A percentile compares a stretch with the other conserved stretches of the same genome.
phyloP scores from a whole-genome alignment of 352 stramenopile genomes.

The Globisporangium barbulae region DNA sequence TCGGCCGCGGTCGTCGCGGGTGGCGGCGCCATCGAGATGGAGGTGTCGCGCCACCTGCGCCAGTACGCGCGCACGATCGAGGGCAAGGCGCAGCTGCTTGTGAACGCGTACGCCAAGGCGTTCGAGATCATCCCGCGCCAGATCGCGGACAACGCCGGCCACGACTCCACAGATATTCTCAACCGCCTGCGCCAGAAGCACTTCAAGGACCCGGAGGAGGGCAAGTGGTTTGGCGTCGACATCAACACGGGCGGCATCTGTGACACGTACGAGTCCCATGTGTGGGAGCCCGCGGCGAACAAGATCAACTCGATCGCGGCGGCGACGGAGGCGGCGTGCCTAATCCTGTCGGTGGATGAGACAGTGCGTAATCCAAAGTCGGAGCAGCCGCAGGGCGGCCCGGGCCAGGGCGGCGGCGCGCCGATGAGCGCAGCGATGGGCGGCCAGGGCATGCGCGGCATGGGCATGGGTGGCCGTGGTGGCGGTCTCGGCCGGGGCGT shows the following conservation, averaged over 20 bases:
- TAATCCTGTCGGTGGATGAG: conserved; percentile 99
- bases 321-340: conserved; percentile 96
- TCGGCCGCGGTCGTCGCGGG: conserved; percentile 91
- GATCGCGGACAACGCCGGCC: conserved; percentile 98
- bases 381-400: conserved; percentile 86
- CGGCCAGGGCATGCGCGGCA: conserved; percentile 88
- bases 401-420: conserved; percentile 33
- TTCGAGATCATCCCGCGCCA: conserved; percentile 98
- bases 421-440: conserved; percentile 91
- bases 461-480: conserved; percentile 72
- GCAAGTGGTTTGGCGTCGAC: conserved; percentile 98
- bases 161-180: conserved; percentile 98
- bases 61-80: conserved; percentile 94
- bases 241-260: conserved; percentile 97
- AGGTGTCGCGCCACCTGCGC: conserved; percentile 90
- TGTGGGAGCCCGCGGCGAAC: conserved; percentile 99
- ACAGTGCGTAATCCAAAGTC: conserved; percentile 98
- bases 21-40: conserved; percentile 92
- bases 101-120: conserved; percentile 95
- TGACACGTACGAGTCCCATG: conserved; percentile 96
- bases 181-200: conserved; percentile 97
- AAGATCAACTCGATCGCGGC: conserved; percentile 97
- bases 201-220: conserved; percentile 88
- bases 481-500: conserved; percentile 76
- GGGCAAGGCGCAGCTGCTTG: conserved; percentile 97